Percentiles rank a stretch among this genome's conserved stretches.
Conservation (phyloP, 163 green algal species). For the Smithsoniella earleae region DNA sequence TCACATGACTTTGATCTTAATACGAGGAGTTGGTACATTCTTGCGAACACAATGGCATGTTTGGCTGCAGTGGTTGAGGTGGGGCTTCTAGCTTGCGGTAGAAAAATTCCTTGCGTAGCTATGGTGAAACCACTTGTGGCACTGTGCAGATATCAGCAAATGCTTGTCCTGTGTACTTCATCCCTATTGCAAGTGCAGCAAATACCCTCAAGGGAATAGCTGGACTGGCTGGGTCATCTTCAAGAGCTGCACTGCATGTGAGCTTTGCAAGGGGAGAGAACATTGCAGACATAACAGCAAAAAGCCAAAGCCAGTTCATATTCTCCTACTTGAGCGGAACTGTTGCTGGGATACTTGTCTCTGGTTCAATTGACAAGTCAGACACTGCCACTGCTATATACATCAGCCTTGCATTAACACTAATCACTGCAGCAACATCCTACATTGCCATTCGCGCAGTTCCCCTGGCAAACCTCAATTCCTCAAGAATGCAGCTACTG, state of each 20-base stretch:
- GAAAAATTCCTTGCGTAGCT: not conserved
- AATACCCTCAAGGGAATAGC: constrained; percentile 28
- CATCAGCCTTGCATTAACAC: not conserved
- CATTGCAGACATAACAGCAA: constrained; percentile 28
- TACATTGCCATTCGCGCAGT: constrained; percentile 26
- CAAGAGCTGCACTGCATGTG: constrained; percentile 4
- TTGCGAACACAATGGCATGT: constrained; percentile 16
- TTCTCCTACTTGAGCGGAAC: constrained; percentile 25
- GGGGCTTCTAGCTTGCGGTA: not conserved
- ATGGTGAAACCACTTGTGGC: not conserved
- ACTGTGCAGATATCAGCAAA: constrained; percentile 27
- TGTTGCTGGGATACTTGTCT: constrained; percentile 10
- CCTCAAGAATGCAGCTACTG: constrained; percentile 4
- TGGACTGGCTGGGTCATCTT: constrained; percentile 5
- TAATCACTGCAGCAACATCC: not conserved
- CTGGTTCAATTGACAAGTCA: constrained; percentile 14
- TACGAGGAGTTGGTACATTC: constrained; percentile 24
- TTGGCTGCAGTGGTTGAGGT: constrained; percentile 9
- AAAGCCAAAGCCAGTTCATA: constrained; percentile 20
- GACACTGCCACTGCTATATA: not conserved
- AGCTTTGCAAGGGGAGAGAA: constrained; percentile 28
- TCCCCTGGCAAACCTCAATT: constrained; percentile 16
- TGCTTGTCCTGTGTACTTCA: not conserved
- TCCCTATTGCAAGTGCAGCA: constrained; percentile 7
- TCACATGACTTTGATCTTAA: constrained; percentile 29